A percentile compares a stretch with the other conserved stretches of the same genome.
Evolutionary conservation across 257 asterid species (phyloP).

Genomic region (Solanum pennellii): DNA sequence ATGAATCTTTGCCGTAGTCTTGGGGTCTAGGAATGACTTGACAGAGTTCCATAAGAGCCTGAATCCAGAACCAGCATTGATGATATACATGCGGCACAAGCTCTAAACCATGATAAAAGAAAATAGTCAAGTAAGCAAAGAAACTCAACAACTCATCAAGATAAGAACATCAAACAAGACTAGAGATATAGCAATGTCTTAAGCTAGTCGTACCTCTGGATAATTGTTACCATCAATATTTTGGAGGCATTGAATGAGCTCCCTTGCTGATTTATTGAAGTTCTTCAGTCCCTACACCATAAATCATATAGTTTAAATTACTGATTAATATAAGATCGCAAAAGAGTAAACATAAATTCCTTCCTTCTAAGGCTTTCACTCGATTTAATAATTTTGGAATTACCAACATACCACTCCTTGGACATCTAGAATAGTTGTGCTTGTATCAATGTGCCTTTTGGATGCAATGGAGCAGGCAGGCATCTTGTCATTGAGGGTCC

Average conservation of each 20-base stretch:
- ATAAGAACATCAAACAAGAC: neutral
- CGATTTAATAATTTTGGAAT: neutral
- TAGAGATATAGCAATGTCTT: neutral
- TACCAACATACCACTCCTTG: constrained; percentile 81
- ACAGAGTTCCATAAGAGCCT: constrained; percentile 97
- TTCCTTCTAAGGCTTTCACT: neutral
- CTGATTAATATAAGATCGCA: neutral
- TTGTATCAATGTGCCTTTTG: constrained; percentile 75
- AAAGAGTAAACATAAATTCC: neutral
- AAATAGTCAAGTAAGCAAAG: neutral
- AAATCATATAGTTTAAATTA: neutral
- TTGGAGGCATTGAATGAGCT: constrained; percentile 77
- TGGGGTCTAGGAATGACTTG: constrained; percentile 93
- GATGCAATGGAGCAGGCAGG: constrained; percentile 93
- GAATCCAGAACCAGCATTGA: constrained; percentile 96
- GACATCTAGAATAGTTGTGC: constrained; percentile 95
- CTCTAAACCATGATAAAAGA: constrained; percentile 27
- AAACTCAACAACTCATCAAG: neutral
- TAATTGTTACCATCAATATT: constrained; percentile 85
- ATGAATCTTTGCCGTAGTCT: constrained; percentile 87
- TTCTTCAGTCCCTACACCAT: constrained; percentile 67
- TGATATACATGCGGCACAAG: constrained; percentile 80
- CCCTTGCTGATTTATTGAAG: constrained; percentile 87
- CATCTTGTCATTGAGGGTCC: constrained; percentile 69
- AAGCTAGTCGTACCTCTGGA: constrained; percentile 52